Evolutionary conservation across 1,284 basidiomycete genomes (phyloP).

Genomic region (Ceratobasidium papillatum): DNA sequence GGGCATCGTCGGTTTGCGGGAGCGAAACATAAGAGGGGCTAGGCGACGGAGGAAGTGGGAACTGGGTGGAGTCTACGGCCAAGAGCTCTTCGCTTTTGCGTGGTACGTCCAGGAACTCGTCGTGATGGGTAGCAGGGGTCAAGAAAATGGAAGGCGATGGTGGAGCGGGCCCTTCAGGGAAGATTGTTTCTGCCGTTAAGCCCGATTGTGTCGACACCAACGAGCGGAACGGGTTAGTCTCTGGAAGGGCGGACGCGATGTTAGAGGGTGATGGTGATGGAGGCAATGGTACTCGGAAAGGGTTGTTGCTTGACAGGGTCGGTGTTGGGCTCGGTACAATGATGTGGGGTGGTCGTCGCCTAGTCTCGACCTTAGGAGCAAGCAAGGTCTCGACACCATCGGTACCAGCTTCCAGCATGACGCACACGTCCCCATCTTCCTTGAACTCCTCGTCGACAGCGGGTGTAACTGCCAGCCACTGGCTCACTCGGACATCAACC

Average conservation of each 20-base stretch:
- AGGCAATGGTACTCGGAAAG: slow-evolving; percentile 32
- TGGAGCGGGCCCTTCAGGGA: slow-evolving; percentile 2
- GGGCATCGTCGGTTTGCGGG: neutral
- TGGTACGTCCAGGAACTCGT: neutral
- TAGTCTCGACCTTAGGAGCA: slow-evolving; percentile 30
- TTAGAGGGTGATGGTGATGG: slow-evolving; percentile 19
- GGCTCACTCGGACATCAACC: slow-evolving; percentile 24
- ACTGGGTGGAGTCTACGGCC: slow-evolving; percentile 10
- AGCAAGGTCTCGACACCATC: neutral
- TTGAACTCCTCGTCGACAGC: neutral
- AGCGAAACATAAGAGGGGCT: slow-evolving; percentile 3
- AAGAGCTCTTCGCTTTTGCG: slow-evolving; percentile 12
- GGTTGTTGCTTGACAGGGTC: slow-evolving; percentile 26
- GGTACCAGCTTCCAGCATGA: neutral
- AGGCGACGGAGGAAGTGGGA: slow-evolving; percentile 36
- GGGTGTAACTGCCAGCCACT: slow-evolving; percentile 30
- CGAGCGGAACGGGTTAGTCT: slow-evolving; percentile 13
- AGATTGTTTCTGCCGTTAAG: neutral
- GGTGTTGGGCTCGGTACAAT: slow-evolving; percentile 6
- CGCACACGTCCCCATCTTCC: neutral
- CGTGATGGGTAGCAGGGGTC: slow-evolving; percentile 21
- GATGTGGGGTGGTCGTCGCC: slow-evolving; percentile 17
- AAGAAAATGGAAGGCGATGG: slow-evolving; percentile 35
- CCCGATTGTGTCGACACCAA: neutral
- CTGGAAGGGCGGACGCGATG: neutral